Conservation (phyloP, 805 yeast genomes). For the Pichia manshurica region DNA sequence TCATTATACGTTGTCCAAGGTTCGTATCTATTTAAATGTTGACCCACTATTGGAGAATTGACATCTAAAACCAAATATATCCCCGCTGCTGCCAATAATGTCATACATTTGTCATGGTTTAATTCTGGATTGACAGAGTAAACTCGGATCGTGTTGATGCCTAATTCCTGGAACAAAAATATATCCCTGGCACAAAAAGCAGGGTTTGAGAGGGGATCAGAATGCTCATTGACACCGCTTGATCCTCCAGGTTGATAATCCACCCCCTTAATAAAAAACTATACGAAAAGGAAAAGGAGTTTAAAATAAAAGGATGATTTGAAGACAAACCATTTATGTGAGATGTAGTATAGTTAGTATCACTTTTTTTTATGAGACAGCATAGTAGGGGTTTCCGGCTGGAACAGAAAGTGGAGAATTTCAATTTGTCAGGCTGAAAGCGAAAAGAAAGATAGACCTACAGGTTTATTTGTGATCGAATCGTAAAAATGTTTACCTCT, state of each 20-base stretch:
- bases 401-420: too few species aligned
- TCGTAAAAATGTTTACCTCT: constrained; percentile 71
- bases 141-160: constrained; percentile 81
- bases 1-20: constrained; percentile 85
- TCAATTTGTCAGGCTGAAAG: too few species aligned
- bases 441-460: too few species aligned
- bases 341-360: too few species aligned
- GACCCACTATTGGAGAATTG: constrained; percentile 74
- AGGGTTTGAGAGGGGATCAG: constrained; percentile 76
- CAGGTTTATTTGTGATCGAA: constrained; percentile 66
- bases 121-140: constrained; percentile 80
- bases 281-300: not conserved
- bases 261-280: constrained; percentile 79
- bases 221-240: constrained; percentile 50
- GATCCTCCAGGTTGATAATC: constrained; percentile 98
- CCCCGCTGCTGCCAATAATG: constrained; percentile 83
- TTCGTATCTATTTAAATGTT: constrained; percentile 82
- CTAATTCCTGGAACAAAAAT: constrained; percentile 71
- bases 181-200: constrained; percentile 76
- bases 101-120: constrained; percentile 87
- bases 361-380: too few species aligned
- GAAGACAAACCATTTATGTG: not conserved
- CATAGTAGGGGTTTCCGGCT: too few species aligned
- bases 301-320: constrained; percentile 1
- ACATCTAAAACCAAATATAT: constrained; percentile 90